Conservation (phyloP, 805 yeast genomes). For the Wickerhamiella sorbophila region DNA sequence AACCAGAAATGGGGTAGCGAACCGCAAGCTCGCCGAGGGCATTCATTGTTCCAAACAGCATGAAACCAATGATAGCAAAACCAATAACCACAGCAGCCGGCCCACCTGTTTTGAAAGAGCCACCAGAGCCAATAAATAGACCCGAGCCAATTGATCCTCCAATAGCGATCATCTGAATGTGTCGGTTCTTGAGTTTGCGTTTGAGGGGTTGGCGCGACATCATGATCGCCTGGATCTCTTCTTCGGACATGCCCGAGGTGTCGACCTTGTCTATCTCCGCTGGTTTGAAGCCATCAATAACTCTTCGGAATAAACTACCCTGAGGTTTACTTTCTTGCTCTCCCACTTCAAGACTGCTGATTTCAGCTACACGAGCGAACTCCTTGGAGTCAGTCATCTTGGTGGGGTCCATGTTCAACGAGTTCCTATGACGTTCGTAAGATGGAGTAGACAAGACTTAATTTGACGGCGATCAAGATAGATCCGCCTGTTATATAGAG, state of each 20-base stretch:
- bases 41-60: constrained; percentile 44
- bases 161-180: constrained; percentile 34
- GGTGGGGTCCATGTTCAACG: not conserved
- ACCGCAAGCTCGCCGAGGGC: constrained; percentile 57
- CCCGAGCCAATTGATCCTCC: constrained; percentile 76
- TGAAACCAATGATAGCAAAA: constrained; percentile 36
- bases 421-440: too few relatives aligned
- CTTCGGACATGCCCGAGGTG: constrained; percentile 17
- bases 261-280: constrained; percentile 11
- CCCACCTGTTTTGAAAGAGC: constrained; percentile 33
- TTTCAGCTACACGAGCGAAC: not conserved
- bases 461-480: too few relatives aligned
- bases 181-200: constrained; percentile 22
- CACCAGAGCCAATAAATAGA: constrained; percentile 37
- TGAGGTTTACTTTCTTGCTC: too few relatives aligned
- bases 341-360: not conserved
- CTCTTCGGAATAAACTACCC: constrained; percentile 1
- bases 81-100: constrained; percentile 38
- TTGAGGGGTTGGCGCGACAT: constrained; percentile 23
- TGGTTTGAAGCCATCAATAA: constrained; percentile 15
- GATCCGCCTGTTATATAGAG: too few relatives aligned
- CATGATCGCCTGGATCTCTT: constrained; percentile 11
- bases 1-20: constrained; percentile 45
- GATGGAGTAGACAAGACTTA: too few relatives aligned
- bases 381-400: not conserved